Conservation (phyloP, 1,139 yeast genomes). For the Trichomonascaceae sp. region DNA sequence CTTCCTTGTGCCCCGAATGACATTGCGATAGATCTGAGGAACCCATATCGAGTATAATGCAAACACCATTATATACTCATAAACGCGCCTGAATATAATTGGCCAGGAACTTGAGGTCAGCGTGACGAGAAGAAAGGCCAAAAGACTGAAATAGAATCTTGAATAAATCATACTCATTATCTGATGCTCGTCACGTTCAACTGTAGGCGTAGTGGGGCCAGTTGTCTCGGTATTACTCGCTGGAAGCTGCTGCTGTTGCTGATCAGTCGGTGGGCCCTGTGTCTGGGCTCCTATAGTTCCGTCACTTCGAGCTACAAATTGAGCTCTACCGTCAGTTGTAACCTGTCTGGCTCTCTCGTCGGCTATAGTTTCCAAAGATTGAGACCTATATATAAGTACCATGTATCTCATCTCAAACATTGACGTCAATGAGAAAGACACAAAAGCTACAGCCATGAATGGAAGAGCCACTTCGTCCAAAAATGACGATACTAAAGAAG, state of each 20-base stretch:
- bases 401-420: conserved; percentile 75
- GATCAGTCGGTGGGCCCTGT: conserved; percentile 7
- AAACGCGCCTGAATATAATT: conserved; percentile 43
- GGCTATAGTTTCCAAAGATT: conserved; percentile 63
- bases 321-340: conserved; percentile 13
- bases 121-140: conserved; percentile 54
- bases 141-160: conserved; percentile 52
- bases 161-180: conserved; percentile 57
- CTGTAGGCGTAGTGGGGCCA: conserved; percentile 10
- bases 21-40: conserved; percentile 84
- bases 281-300: conserved; percentile 16
- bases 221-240: conserved; percentile 9
- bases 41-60: conserved; percentile 71
- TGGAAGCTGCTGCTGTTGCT: conserved; percentile 12
- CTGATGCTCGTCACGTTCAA: conserved; percentile 47
- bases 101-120: conserved; percentile 64
- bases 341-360: conserved; percentile 40
- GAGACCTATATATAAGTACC: conserved; percentile 63
- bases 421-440: conserved; percentile 63
- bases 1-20: conserved; percentile 58
- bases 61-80: conserved; percentile 52
- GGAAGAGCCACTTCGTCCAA: conserved; percentile 56
- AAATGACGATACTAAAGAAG: conserved; percentile 55
- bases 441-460: conserved; percentile 61
- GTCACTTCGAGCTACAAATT: conserved; percentile 23